These are phyloP conservation scores for Venustampulla echinocandica DNA, from an alignment of 495 filamentous ascomycete species.

Conservation along the genomic window DNA sequence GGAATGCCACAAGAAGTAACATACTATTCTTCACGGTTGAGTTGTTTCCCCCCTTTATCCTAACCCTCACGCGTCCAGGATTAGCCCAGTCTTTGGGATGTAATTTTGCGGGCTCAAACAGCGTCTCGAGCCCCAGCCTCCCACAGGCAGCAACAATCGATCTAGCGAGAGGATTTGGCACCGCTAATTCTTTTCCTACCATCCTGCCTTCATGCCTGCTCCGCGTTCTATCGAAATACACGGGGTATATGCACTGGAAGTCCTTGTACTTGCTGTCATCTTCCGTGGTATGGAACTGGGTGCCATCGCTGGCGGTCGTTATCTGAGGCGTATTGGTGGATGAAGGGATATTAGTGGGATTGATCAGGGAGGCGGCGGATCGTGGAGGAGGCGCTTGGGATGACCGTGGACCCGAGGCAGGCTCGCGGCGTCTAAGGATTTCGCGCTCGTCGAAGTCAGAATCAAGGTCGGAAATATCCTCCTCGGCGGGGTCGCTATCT, in stretches of 20 bases:
- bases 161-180: conserved; percentile 77
- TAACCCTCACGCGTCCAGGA: conserved; percentile 77
- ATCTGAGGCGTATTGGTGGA: conserved; percentile 20
- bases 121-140: conserved; percentile 59
- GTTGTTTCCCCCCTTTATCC: conserved; percentile 52
- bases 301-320: conserved; percentile 17
- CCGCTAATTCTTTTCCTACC: conserved; percentile 60
- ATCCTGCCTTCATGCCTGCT: conserved; percentile 70
- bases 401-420: conserved; percentile 10
- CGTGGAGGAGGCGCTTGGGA: conserved; percentile 21
- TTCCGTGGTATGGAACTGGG: conserved; percentile 30
- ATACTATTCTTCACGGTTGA: conserved; percentile 66
- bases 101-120: conserved; percentile 82
- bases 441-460: conserved; percentile 49
- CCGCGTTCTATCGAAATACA: conserved; percentile 83
- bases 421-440: conserved; percentile 19
- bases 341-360: conserved; percentile 27
- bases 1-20: conserved; percentile 19
- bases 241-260: conserved; percentile 85
- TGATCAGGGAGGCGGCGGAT: conserved; percentile 21
- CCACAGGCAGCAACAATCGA: conserved; percentile 83
- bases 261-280: conserved; percentile 56
- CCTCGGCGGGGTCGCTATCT: conserved; percentile 70
- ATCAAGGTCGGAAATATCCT: conserved; percentile 50
- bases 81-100: conserved; percentile 98